Conservation (phyloP, 371 early-diverging fungal species). For the Mortierella sp. region DNA sequence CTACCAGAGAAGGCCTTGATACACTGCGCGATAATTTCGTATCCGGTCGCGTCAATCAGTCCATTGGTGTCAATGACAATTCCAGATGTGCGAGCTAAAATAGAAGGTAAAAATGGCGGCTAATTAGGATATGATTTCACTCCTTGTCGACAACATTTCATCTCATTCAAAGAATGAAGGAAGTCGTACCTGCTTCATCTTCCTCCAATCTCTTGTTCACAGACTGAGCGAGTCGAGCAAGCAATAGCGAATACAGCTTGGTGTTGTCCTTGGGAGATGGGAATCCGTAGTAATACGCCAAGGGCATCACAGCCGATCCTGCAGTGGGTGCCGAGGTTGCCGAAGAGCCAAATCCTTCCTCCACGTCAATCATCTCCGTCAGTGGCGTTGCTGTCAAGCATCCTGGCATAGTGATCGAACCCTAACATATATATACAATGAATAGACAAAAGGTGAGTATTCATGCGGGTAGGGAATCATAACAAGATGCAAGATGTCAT, state of each 20-base stretch:
- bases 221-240: constrained; percentile 72
- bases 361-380: constrained; percentile 83
- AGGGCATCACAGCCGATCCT: constrained; percentile 81
- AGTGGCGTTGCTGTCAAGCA: constrained; percentile 86
- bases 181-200: constrained; percentile 70
- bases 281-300: constrained; percentile 95
- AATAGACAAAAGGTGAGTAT: background rate
- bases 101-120: background rate
- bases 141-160: background rate
- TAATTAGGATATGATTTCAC: background rate
- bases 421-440: constrained; percentile 59
- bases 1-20: constrained; percentile 78
- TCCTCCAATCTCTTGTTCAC: constrained; percentile 76
- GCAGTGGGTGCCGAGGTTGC: constrained; percentile 76
- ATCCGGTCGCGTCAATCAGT: constrained; percentile 72
- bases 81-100: constrained; percentile 68
- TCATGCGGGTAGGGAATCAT: background rate
- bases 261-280: constrained; percentile 81
- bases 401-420: constrained; percentile 90
- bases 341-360: constrained; percentile 90
- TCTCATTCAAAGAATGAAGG: background rate
- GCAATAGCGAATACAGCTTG: constrained; percentile 79
- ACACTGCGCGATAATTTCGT: constrained; percentile 75
- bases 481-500: background rate
- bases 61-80: constrained; percentile 80